Base-by-base conservation (phyloP, 1,284 basidiomycete species). In the Caloboletus firmus region DNA sequence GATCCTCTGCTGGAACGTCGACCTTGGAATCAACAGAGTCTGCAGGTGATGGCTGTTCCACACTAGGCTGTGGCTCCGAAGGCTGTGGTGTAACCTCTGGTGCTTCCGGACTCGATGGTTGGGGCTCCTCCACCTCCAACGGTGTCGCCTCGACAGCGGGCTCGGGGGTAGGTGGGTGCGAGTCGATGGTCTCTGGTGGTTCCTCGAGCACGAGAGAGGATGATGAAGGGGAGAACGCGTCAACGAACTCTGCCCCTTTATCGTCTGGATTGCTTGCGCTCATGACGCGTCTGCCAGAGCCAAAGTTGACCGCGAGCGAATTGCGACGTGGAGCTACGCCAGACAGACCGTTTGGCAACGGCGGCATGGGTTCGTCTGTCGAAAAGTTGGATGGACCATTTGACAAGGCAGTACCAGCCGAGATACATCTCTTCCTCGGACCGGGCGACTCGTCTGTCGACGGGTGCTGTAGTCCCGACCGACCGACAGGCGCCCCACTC, bases 401-500 rank as follows among this genome's bases (percentile, higher is more conserved):
- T 17, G 68, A 64, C 30, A 69, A 37, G 5, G 57, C 44, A 4
- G 57, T 22, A 1, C 69, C 67, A 0, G 70, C 61, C 15, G 70
- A 72, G 39, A 69, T 59, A 32, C 69, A 70, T 30, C 71, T 54
- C 55, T 71, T 72, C 48, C 70, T 54, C 40, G 67, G 62, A 2
- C 40, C 44, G 13, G 57, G 57, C 5, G 55, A 41, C 7, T 63
- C 57, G 49, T 65, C 62, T 0, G 43, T 12, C 17, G 52, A 24
- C 2, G 57, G 54, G 18, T 39, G 48, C 1, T 62, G 64, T 3
- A 61, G 69, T 20, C 47, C 58, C 20, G 61, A 48, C 20, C 54
- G 60, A 57, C 62, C 67, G 42, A 32, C 20, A n/a, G 59, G 60
- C 2, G 46, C 49, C n/a, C 64, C 70, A 39, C 71, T 72, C 20